Conservation (phyloP, 2,329 filamentous ascomycete genomes). For the Tolypocladium cylindrosporum region DNA sequence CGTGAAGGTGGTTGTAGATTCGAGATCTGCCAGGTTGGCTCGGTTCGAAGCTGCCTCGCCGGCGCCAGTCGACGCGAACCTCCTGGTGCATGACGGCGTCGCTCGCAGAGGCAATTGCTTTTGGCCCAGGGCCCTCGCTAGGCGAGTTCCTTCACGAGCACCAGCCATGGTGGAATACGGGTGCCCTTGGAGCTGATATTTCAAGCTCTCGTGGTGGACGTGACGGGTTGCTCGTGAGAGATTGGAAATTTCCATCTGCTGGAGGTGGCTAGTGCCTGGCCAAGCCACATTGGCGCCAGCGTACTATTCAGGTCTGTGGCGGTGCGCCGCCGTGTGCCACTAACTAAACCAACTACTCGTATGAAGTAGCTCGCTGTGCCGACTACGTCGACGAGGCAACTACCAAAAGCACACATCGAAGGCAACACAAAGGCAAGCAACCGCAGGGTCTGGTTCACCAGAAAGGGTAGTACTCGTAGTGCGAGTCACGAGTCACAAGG, state of each 20-base stretch:
- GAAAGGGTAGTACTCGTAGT: not conserved
- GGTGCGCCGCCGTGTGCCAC: not conserved
- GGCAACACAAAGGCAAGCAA: not conserved
- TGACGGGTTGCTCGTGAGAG: constrained; percentile 10
- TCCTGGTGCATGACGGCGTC: constrained; percentile 16
- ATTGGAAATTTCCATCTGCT: constrained; percentile 23
- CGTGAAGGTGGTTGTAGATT: constrained; percentile 37
- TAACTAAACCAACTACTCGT: not conserved
- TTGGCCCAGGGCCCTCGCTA: constrained; percentile 20
- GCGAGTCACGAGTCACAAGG: not conserved
- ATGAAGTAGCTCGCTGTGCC: too few relatives aligned
- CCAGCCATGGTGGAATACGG: constrained; percentile 25
- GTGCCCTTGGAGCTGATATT: not conserved
- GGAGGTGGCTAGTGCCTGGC: not conserved
- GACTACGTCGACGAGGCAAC: not conserved
- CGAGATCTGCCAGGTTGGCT: constrained; percentile 35
- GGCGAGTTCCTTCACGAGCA: constrained; percentile 28
- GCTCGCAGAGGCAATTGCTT: constrained; percentile 16
- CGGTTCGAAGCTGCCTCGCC: constrained; percentile 15
- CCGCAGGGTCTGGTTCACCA: too few relatives aligned
- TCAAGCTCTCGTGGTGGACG: constrained; percentile 1
- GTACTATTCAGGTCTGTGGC: not conserved
- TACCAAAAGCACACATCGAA: not conserved
- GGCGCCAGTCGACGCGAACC: constrained; percentile 38
- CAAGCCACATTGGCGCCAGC: not conserved